Evolutionary conservation across 2,329 filamentous ascomycete species (phyloP).

Genomic region (Atkinsonella texensis): DNA sequence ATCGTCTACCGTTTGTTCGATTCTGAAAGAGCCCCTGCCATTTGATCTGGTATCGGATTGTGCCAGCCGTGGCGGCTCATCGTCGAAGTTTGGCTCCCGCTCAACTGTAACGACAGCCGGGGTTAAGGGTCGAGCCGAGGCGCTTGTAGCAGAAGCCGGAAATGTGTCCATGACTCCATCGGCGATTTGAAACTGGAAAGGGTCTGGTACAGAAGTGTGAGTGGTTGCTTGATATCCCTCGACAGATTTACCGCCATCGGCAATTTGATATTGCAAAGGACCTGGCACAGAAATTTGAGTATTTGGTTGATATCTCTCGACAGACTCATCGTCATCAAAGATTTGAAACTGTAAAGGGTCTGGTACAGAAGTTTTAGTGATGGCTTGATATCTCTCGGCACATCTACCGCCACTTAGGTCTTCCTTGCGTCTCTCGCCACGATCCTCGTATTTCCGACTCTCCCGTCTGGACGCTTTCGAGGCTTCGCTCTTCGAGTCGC

Average conservation of each 20-base stretch:
- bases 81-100: constrained; percentile 38
- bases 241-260: constrained; percentile 11
- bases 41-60: constrained; percentile 28
- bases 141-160: not conserved
- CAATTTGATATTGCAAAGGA: constrained; percentile 28
- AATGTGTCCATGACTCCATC: constrained; percentile 26
- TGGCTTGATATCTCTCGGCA: constrained; percentile 8
- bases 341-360: constrained; percentile 34
- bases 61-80: constrained; percentile 18
- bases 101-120: constrained; percentile 42
- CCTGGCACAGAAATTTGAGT: constrained; percentile 24
- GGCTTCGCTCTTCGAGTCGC: constrained; percentile 17
- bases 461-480: constrained; percentile 13
- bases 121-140: constrained; percentile 28
- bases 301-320: constrained; percentile 9
- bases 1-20: constrained; percentile 23
- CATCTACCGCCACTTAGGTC: constrained; percentile 17
- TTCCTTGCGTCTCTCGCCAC: constrained; percentile 17
- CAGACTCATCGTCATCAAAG: constrained; percentile 10
- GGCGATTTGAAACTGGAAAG: constrained; percentile 41
- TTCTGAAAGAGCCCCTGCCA: constrained; percentile 38
- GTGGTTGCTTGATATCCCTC: constrained; percentile 9
- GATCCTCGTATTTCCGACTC: constrained; percentile 13
- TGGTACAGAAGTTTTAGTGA: constrained; percentile 14
- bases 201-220: constrained; percentile 27